Evolutionary conservation across 202 grass and related monocot species (phyloP), one percentile per base, ranked within the genome.

Genomic region (Hordeum pubiflorum): DNA sequence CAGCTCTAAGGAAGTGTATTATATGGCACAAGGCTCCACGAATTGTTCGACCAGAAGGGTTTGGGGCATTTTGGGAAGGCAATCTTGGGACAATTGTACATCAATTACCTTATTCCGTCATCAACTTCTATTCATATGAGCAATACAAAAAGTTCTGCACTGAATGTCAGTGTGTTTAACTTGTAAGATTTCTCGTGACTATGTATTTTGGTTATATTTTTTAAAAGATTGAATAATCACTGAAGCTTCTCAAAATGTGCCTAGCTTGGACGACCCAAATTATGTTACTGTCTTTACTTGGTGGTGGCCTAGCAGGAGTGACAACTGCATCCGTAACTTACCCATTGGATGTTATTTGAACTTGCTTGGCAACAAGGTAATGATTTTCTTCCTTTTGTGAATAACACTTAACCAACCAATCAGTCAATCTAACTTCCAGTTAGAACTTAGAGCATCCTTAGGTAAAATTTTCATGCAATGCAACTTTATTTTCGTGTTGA

Each of bases 31-130:
- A 26, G 24, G 24, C 24, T 26, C 24, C 24, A 26, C 24, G 24
- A 26, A 26, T 26, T 26, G 24, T 26, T 26, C 24, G 24, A 26
- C 1, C 0, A 82, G 91, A 94, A 87, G 91, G 91, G 6, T 82
- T 94, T 55, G 60, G 84, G 78, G 91, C 86, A 29, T 91, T 94
- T 84, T 94, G 91, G 91, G 91, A 91, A 78, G 91, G 91, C 18
- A 94, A 94, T 56, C 68, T 93, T 44, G 91, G 88, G 71, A 93
- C 87, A 14, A 93, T 93, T 86, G 79, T 87, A 36, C 91, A 93
- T 58, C 85, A 87, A 20, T 83, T 93, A 50, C 91, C 91, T 55
- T 93, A 93, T 69, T 90, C 91, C 21, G 83, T 87, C 62, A 88
- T 93, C 67, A 93, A 79, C 10, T 90, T 93, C 76, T 90, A 93